Conservation (phyloP, 2,329 filamentous ascomycete genomes). For the Lecanoromycetidae sp. region DNA sequence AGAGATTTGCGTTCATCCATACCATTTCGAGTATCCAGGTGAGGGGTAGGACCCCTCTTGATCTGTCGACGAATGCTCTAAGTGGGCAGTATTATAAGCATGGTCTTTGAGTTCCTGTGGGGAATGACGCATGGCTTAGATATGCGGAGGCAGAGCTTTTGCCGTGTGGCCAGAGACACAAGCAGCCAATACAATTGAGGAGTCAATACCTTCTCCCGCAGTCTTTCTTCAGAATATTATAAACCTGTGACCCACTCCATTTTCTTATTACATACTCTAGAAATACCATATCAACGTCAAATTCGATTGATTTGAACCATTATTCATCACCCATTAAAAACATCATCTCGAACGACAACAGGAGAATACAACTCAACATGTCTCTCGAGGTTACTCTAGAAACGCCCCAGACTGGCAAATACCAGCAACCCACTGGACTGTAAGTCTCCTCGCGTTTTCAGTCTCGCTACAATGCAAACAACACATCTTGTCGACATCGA, state of each 20-base stretch:
- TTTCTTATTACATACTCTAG: too few species aligned
- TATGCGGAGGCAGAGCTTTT: not conserved
- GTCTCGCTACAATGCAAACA: too few species aligned
- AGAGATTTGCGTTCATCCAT: not conserved
- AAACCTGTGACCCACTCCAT: too few species aligned
- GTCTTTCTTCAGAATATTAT: too few species aligned
- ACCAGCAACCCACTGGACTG: conserved; percentile 19
- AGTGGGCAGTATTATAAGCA: too few species aligned
- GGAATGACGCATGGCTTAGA: conserved; percentile 1
- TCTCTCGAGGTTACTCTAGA: conserved; percentile 15
- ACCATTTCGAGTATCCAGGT: not conserved
- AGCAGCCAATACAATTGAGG: not conserved
- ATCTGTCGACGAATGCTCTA: not conserved
- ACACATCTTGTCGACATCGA: not conserved
- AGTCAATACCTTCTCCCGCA: too few species aligned
- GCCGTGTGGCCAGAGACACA: not conserved
- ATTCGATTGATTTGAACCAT: too few species aligned
- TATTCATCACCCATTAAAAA: too few species aligned
- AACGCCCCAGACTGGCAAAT: conserved; percentile 18
- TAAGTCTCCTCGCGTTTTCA: conserved; percentile 9
- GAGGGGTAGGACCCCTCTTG: conserved; percentile 3
- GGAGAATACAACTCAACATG: conserved; percentile 1
- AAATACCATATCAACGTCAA: too few species aligned
- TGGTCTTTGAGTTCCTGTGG: not conserved
- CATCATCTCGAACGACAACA: not conserved